Evolutionary conservation across 257 asterid genomes (phyloP), one percentile per base, ranked within the genome.

Genomic region (Salvia rosmarinus): DNA sequence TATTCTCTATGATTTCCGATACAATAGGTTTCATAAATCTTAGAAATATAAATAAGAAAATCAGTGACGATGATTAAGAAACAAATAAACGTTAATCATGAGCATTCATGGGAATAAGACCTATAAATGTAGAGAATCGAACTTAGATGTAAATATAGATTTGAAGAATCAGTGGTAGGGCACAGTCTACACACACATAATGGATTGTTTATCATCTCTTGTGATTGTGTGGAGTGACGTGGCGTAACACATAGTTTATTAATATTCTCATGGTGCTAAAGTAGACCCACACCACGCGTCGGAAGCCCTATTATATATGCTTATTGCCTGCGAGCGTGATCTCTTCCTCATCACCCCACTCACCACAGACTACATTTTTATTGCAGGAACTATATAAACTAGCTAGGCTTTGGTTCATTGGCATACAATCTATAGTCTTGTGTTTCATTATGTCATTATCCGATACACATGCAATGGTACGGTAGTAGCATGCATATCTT

Each of bases 341-440:
- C 67, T 34, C 43, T 39, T 58, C 32, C 20, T 62, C 55, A 30
- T 23, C 82, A 39, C 69, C 58, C 73, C 65, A 44, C 40, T 21
- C 39, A 39, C 47, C 25, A 49, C 32, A 7, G 10, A 8, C 40
- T 21, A 73, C 54, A 63, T 28, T 23, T 34, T 52, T 55, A 28
- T 30, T 12, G 44, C 9, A 39, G 43, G 43, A 37, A 37, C 43
- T 37, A 37, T 37, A 37, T 37, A 37, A 37, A 56, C 54, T 50
- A 50, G 30, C 63, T 52, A 64, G 78, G 72, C 42, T 64, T 67
- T 68, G 32, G 13, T 21, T 20, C 28, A 1, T 50, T 12, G 2
- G 14, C 16, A 6, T 11, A 17, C 20, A 32, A 63, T 64, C 21
- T 43, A 37, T 62, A 4, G 10, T 37, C 13, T 21, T 7, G 13